Conservation (phyloP, 495 filamentous ascomycete genomes). For the Aspergillus bridgeri region DNA sequence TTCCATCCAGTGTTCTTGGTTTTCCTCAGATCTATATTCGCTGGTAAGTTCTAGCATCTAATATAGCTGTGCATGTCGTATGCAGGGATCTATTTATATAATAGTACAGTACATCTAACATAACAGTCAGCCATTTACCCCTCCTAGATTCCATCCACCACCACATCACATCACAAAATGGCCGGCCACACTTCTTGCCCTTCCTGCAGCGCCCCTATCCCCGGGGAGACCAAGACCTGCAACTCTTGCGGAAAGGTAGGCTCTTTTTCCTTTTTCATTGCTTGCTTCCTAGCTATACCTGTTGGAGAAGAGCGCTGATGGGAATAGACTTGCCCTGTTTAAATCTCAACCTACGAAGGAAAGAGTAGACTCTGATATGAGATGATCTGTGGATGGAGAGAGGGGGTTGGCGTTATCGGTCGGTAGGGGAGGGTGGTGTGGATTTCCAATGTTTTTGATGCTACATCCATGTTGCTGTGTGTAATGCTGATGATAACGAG, state of each 20-base stretch:
- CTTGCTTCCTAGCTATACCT: not conserved
- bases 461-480: no score
- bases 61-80: no score
- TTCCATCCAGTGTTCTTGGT: no score
- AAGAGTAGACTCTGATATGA: not conserved
- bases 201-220: constrained; percentile 29
- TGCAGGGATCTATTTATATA: no score
- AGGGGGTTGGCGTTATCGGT: not conserved
- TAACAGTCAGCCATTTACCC: no score
- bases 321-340: constrained; percentile 29
- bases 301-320: constrained; percentile 3
- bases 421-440: not conserved
- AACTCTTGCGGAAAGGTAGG: constrained; percentile 33
- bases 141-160: not conserved
- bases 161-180: constrained; percentile 14
- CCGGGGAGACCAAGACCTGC: constrained; percentile 33
- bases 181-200: constrained; percentile 31
- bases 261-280: no score
- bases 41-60: no score
- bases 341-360: constrained; percentile 7
- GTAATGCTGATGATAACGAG: constrained; percentile 1
- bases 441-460: no score
- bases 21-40: no score
- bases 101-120: no score
- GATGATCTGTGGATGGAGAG: not conserved